Conservation (phyloP, 345 rosid genomes). For the Pseudoturritis turrita region DNA sequence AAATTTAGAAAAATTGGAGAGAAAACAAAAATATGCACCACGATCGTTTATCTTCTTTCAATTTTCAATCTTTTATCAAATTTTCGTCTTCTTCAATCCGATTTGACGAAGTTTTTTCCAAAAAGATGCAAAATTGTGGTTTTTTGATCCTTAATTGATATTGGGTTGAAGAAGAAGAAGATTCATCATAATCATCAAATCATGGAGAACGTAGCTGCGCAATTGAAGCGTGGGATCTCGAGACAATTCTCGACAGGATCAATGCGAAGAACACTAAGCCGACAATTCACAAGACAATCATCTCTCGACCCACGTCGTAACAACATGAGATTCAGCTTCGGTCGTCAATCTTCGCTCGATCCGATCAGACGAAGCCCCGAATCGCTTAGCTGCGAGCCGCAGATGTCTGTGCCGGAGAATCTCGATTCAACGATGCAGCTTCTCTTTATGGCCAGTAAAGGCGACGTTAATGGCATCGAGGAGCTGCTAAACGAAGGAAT, state of each 20-base stretch:
- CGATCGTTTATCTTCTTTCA: neutral
- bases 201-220: slow-evolving; percentile 60
- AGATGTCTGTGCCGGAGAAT: slow-evolving; percentile 78
- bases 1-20: neutral
- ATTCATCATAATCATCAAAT: neutral
- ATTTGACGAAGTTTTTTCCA: neutral
- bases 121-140: neutral
- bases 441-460: slow-evolving; percentile 78
- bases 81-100: neutral
- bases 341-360: slow-evolving; percentile 81
- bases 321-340: slow-evolving; percentile 73
- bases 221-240: slow-evolving; percentile 70
- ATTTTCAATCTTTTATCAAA: neutral
- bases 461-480: slow-evolving; percentile 65
- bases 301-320: slow-evolving; percentile 76
- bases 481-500: slow-evolving; percentile 69
- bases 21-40: neutral
- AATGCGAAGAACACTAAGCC: slow-evolving; percentile 41
- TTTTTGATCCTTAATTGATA: slow-evolving; percentile 11
- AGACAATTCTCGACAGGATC: slow-evolving; percentile 79
- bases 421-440: slow-evolving; percentile 90
- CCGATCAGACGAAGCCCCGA: slow-evolving; percentile 65
- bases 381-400: slow-evolving; percentile 29
- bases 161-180: neutral
- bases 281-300: slow-evolving; percentile 57